Base-by-base conservation (phyloP, 2,329 filamentous ascomycete species). In the Nemania sp. region DNA sequence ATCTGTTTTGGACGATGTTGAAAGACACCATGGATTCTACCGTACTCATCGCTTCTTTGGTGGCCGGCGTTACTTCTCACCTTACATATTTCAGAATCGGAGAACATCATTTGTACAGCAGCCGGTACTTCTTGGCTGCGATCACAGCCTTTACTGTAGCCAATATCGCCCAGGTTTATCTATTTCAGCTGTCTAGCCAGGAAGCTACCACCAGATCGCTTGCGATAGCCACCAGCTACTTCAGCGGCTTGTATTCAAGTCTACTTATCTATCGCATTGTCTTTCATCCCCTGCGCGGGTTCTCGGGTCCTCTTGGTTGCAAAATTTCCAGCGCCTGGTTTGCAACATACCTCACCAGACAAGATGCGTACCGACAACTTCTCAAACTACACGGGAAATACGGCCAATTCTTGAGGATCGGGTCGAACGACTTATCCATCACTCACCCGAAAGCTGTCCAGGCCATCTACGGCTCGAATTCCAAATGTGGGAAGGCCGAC, bases 381-480 rank as follows among this genome's bases (percentile, higher is more conserved):
- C 12, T 34, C 11, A 47, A 46, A 3, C 46, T 63, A 10, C 59
- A 66, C n/a, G 5, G 56, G 3, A 40, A 63, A 32, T 53, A 66
- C 39, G 64, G 64, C 6, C 17, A 39, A 9, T 61, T 63, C 21
- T 1, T 66, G 17, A 54, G 57, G 2, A 49, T 65, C 13, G 64
- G 64, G 11, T 62, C 64, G 1, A 58, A 62, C 25, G 59, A 65
- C 43, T 17, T 66, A 12, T 63, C 57, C 1, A 63, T 65, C 9
- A 17, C 35, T 7, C 62, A 66, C 32, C 64, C 64, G 3, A 46
- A 46, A 21, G 64, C 62, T 5, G 60, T 65, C 20, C 56, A 56
- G 34, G 54, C 39, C 11, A 51, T 66, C 17, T 60, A 60, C 34
- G 64, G 64, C 1, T n/a, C 9, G 5, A 39, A 32, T 9, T 55